Evolutionary conservation across 1,284 basidiomycete species (phyloP).

Genomic region (Tilletia walkeri): DNA sequence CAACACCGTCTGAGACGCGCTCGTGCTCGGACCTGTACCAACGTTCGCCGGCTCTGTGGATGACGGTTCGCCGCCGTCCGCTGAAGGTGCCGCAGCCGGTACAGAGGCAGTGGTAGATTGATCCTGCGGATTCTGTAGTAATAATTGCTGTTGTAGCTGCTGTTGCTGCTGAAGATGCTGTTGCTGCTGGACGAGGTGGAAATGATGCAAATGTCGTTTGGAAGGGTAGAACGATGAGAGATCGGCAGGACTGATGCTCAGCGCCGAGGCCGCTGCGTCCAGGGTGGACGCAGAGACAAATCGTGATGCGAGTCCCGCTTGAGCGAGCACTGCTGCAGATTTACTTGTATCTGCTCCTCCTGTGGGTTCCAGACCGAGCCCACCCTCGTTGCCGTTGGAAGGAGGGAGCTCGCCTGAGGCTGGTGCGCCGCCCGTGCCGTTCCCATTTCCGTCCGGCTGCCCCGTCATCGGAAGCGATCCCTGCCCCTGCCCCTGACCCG

Average conservation of each 20-base stretch:
- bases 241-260: not conserved
- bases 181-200: not conserved
- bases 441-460: not conserved
- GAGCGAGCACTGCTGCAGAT: not conserved
- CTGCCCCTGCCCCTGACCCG: too few relatives aligned
- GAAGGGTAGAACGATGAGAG: conserved; percentile 2
- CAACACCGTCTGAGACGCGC: not conserved
- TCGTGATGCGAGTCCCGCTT: not conserved
- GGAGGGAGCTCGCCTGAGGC: not conserved
- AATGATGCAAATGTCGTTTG: not conserved
- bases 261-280: not conserved
- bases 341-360: too few relatives aligned
- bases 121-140: not conserved
- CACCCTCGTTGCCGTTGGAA: not conserved
- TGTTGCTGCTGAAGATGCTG: not conserved
- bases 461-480: too few relatives aligned
- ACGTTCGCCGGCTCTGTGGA: not conserved
- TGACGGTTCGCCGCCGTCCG: not conserved
- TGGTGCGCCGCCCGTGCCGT: not conserved
- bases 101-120: too few relatives aligned
- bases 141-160: not conserved
- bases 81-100: not conserved
- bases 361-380: not conserved
- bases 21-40: not conserved
- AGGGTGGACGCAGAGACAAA: not conserved